phyloP scores from a whole-genome alignment of 169 alveolate genomes.

The Plasmodium billcollinsi region DNA sequence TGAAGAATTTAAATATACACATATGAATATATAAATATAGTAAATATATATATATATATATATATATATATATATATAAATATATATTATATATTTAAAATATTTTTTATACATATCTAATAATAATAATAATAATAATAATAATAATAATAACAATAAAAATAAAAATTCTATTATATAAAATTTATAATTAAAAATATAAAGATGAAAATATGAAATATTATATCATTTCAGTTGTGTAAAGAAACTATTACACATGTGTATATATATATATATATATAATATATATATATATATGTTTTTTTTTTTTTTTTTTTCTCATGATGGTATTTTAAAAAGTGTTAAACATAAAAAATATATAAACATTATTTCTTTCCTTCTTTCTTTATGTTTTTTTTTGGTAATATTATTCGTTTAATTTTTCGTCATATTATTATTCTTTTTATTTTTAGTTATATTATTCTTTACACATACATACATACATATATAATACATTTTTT shows the following conservation, averaged over 20 bases:
- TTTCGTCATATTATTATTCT: too few species aligned
- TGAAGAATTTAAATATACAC: neutral
- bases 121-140: too few species aligned
- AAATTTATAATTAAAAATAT: constrained; percentile 3
- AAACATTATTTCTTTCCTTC: neutral
- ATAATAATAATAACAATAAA: too few species aligned
- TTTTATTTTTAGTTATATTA: too few species aligned
- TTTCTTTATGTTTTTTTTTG: too few species aligned
- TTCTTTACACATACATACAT: too few species aligned
- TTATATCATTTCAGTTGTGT: constrained; percentile 20
- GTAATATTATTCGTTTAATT: too few species aligned
- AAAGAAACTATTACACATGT: constrained; percentile 19
- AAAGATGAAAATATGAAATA: constrained; percentile 6
- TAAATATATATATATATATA: neutral
- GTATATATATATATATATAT: too few species aligned
- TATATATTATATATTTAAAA: neutral
- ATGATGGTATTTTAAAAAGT: constrained; percentile 33
- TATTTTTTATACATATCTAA: too few species aligned
- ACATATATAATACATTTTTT: neutral
- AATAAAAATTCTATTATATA: neutral
- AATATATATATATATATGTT: constrained; percentile 2
- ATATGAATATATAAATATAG: neutral
- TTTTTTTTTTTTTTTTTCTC: constrained; percentile 12
- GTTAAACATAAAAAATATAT: neutral
- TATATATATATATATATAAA: neutral